Evolutionary conservation across 129 eudicot genomes (phyloP).

Genomic region (Logfia minima): DNA sequence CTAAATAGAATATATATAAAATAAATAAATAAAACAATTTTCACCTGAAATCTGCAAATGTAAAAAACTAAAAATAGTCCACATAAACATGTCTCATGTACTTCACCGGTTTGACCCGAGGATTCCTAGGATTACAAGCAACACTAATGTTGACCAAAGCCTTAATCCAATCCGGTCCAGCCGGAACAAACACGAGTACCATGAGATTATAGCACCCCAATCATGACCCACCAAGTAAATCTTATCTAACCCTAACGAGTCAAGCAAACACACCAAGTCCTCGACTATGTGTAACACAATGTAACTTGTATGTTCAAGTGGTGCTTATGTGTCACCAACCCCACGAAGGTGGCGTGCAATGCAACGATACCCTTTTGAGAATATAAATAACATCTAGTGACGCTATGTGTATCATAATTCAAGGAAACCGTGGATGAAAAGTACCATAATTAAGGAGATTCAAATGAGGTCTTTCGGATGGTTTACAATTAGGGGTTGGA

Average conservation of each 20-base stretch:
- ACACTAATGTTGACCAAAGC: slow-evolving; percentile 66
- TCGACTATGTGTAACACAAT: slow-evolving; percentile 66
- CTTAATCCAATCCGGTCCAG: slow-evolving; percentile 63
- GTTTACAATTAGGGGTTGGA: too few species aligned
- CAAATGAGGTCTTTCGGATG: too few species aligned
- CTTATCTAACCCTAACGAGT: slow-evolving; percentile 46
- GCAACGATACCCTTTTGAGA: slow-evolving; percentile 61
- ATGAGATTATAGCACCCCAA: slow-evolving; percentile 73
- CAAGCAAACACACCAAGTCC: slow-evolving; percentile 65
- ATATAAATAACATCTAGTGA: slow-evolving; percentile 69
- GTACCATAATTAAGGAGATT: neutral
- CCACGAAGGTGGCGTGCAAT: slow-evolving; percentile 88
- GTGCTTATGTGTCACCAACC: slow-evolving; percentile 75
- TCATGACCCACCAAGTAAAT: slow-evolving; percentile 73
- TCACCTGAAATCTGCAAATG: slow-evolving; percentile 59
- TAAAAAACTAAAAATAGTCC: slow-evolving; percentile 57
- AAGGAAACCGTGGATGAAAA: slow-evolving; percentile 82
- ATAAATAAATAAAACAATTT: neutral
- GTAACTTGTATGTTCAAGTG: slow-evolving; percentile 54
- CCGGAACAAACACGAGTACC: slow-evolving; percentile 57
- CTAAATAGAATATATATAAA: too few species aligned
- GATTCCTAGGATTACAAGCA: slow-evolving; percentile 58
- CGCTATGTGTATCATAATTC: slow-evolving; percentile 91
- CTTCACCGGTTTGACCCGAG: slow-evolving; percentile 47
- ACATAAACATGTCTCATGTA: slow-evolving; percentile 46